A percentile compares a stretch with the other conserved stretches of the same genome.
These are phyloP conservation scores for Scenedesmus sp. DNA, from an alignment of 163 green algal species.

Conservation along the genomic window DNA sequence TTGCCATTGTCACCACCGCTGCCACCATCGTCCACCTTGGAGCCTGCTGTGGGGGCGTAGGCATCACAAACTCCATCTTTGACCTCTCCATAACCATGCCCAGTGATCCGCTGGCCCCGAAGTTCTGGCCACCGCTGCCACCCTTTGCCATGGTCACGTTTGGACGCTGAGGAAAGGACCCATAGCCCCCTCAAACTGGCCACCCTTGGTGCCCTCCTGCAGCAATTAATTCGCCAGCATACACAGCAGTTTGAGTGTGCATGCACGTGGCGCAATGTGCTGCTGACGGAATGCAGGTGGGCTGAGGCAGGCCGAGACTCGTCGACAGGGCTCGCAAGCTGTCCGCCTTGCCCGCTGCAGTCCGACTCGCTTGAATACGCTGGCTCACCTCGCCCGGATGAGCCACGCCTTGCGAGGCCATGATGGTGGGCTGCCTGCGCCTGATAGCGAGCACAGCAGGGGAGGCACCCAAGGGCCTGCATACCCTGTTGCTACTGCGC, in stretches of 20 bases:
- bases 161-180: constrained; percentile 55
- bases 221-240: neutral
- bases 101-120: constrained; percentile 70
- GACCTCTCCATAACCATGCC: constrained; percentile 77
- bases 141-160: constrained; percentile 77
- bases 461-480: constrained; percentile 24
- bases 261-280: constrained; percentile 9
- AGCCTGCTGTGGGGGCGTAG: constrained; percentile 64
- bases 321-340: neutral
- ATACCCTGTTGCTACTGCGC: neutral
- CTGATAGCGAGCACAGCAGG: constrained; percentile 29
- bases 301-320: constrained; percentile 10
- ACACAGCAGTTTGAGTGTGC: neutral
- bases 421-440: constrained; percentile 15
- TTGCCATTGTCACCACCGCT: constrained; percentile 91
- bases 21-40: constrained; percentile 89
- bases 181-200: constrained; percentile 31
- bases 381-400: constrained; percentile 60
- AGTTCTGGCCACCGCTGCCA: constrained; percentile 52
- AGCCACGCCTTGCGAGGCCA: constrained; percentile 46
- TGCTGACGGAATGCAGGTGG: constrained; percentile 13
- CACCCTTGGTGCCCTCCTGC: constrained; percentile 56
- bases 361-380: neutral
- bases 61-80: constrained; percentile 79
- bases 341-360: neutral